A percentile compares a stretch with the other conserved stretches of the same genome.
phyloP scores from a whole-genome alignment of 208 protist genomes.

The Leishmania martiniquensis region DNA sequence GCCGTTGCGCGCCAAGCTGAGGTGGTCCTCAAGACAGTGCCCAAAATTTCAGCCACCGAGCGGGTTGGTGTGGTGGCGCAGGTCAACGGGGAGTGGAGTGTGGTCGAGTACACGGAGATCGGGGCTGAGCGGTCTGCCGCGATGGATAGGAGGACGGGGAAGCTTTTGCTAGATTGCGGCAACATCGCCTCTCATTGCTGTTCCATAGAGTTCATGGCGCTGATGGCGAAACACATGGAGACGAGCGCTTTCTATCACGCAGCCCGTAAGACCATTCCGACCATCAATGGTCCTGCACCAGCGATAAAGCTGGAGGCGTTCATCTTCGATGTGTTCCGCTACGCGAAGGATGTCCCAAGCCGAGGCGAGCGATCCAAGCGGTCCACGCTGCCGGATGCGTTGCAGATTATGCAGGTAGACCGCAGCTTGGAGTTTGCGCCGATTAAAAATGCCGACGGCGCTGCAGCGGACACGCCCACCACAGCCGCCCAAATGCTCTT shows the following conservation, averaged over 20 bases:
- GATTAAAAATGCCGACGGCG: slow-evolving; percentile 96
- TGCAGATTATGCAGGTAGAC: slow-evolving; percentile 89
- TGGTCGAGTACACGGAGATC: slow-evolving; percentile 99
- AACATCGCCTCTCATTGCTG: slow-evolving; percentile 98
- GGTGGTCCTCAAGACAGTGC: slow-evolving; percentile 93
- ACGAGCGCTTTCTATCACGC: slow-evolving; percentile 89
- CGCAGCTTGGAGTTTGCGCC: slow-evolving; percentile 95
- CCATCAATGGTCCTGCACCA: slow-evolving; percentile 43
- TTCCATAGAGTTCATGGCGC: slow-evolving; percentile 71
- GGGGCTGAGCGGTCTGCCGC: slow-evolving; percentile 59
- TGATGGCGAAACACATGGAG: slow-evolving; percentile 55
- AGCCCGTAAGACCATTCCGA: slow-evolving; percentile 96
- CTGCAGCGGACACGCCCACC: slow-evolving; percentile 79
- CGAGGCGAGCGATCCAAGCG: neutral
- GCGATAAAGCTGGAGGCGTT: slow-evolving; percentile 98
- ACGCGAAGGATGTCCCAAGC: slow-evolving; percentile 45
- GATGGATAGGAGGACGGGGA: slow-evolving; percentile 62
- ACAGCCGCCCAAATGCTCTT: slow-evolving; percentile 80
- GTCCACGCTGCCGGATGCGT: slow-evolving; percentile 19
- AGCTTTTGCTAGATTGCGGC: slow-evolving; percentile 93
- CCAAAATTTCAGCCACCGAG: slow-evolving; percentile 87
- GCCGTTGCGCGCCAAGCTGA: slow-evolving; percentile 56
- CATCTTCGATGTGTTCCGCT: slow-evolving; percentile 97
- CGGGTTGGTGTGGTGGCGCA: slow-evolving; percentile 96
- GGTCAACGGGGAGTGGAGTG: slow-evolving; percentile 75